Evolutionary conservation across 345 rosid genomes (phyloP).

Genomic region (Mangifera indica): DNA sequence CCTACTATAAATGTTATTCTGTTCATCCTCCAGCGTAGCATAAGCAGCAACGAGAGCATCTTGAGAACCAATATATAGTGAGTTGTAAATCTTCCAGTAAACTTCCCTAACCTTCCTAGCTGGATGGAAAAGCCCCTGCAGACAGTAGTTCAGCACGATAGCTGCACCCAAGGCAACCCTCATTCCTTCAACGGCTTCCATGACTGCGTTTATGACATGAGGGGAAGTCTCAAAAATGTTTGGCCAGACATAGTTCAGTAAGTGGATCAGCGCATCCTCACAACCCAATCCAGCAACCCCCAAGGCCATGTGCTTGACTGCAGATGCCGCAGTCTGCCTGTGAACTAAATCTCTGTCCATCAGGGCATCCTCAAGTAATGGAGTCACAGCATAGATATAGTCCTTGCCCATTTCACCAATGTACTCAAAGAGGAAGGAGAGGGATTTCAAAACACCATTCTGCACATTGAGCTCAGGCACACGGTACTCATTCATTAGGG

Average conservation of each 20-base stretch:
- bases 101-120: constrained; percentile 97
- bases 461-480: constrained; percentile 98
- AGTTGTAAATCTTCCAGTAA: constrained; percentile 97
- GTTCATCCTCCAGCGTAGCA: constrained; percentile 30
- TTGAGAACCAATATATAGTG: constrained; percentile 87
- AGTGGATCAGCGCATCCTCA: constrained; percentile 88
- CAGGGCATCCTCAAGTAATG: constrained; percentile 93
- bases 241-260: constrained; percentile 94
- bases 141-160: constrained; percentile 78
- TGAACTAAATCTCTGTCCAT: constrained; percentile 98
- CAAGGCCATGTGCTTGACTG: constrained; percentile 94
- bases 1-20: too few relatives aligned
- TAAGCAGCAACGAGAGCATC: constrained; percentile 94
- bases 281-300: constrained; percentile 99
- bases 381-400: constrained; percentile 95
- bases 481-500: constrained; percentile 94
- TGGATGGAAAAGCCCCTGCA: constrained; percentile 96
- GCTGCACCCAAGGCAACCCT: constrained; percentile 91
- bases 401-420: constrained; percentile 99
- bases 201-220: constrained; percentile 73
- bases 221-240: constrained; percentile 98
- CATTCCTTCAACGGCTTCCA: constrained; percentile 98
- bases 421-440: constrained; percentile 92
- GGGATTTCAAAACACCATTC: constrained; percentile 93
- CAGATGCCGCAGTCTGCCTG: constrained; percentile 97